Conservation (phyloP, 139 green algal species). For the Chlorella sp. region DNA sequence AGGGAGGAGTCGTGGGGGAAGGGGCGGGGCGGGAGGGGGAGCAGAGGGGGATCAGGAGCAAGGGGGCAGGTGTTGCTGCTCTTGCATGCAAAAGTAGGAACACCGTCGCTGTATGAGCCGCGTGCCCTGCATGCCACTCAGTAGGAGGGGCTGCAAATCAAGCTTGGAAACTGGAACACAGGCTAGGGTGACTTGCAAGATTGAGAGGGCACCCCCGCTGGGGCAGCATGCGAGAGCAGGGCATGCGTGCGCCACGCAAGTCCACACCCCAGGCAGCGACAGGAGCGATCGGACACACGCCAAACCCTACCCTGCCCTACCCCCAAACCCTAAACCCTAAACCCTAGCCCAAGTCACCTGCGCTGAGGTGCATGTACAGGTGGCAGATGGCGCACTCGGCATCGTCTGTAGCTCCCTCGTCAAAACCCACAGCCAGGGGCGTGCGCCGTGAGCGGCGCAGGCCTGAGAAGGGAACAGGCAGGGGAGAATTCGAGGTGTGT, state of each 20-base stretch:
- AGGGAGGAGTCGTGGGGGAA: background rate
- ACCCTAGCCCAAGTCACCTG: background rate
- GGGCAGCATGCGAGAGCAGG: background rate
- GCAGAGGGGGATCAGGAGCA: background rate
- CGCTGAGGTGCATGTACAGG: slow-evolving; percentile 44
- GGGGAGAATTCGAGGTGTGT: background rate
- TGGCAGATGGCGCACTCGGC: slow-evolving; percentile 64
- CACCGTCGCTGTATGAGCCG: no score
- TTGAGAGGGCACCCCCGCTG: no score
- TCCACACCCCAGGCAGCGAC: background rate
- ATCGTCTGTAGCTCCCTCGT: slow-evolving; percentile 44
- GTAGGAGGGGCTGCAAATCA: no score
- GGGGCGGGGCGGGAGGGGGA: background rate
- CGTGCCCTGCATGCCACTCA: no score
- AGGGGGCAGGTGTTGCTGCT: no score
- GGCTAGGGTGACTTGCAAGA: no score
- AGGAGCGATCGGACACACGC: no score
- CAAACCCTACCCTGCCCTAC: no score
- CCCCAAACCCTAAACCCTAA: no score
- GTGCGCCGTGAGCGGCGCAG: slow-evolving; percentile 24
- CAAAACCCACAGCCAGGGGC: slow-evolving; percentile 23
- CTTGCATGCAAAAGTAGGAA: no score
- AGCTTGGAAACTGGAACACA: no score
- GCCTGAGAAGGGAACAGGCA: slow-evolving; percentile 13
- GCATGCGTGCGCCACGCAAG: background rate